Percentiles rank a stretch among this genome's conserved stretches.
phyloP scores from a whole-genome alignment of 345 rosid genomes.

The Cardiospermum halicacabum region DNA sequence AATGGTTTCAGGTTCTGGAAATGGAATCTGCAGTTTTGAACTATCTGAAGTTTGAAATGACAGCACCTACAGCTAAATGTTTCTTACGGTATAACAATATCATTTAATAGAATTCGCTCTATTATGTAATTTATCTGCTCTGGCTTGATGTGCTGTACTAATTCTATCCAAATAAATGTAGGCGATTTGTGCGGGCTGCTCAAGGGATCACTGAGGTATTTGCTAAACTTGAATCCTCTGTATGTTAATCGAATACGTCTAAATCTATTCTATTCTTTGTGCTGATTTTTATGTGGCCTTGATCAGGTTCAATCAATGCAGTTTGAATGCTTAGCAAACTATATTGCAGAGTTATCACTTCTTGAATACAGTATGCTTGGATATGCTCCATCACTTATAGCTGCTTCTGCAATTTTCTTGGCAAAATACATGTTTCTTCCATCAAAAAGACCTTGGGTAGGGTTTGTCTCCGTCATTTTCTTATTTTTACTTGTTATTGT shows the following conservation, averaged over 20 bases:
- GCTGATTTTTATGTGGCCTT: background rate
- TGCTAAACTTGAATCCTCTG: background rate
- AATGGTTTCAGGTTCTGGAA: conserved; percentile 56
- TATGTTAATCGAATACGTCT: background rate
- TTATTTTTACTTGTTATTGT: background rate
- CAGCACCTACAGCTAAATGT: conserved; percentile 85
- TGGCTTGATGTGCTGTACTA: conserved; percentile 9
- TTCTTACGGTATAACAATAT: conserved; percentile 58
- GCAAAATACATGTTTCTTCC: conserved; percentile 68
- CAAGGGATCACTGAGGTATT: conserved; percentile 75
- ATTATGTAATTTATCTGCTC: background rate
- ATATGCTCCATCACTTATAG: conserved; percentile 69
- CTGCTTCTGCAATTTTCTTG: conserved; percentile 89
- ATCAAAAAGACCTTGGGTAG: conserved; percentile 85
- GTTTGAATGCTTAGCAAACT: conserved; percentile 78
- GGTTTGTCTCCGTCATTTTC: conserved; percentile 2
- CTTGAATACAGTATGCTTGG: conserved; percentile 74
- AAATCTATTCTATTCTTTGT: background rate
- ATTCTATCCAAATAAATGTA: conserved; percentile 26
- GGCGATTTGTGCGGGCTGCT: conserved; percentile 88
- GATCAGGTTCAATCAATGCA: conserved; percentile 60
- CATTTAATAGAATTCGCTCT: background rate
- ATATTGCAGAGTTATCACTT: conserved; percentile 69
- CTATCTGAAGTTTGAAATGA: conserved; percentile 85
- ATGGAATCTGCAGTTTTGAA: conserved; percentile 88